Percentiles rank a stretch among this genome's conserved stretches.
These are phyloP conservation scores for Solanum chiquidenum DNA, from an alignment of 257 asterid genomes.

Conservation along the genomic window DNA sequence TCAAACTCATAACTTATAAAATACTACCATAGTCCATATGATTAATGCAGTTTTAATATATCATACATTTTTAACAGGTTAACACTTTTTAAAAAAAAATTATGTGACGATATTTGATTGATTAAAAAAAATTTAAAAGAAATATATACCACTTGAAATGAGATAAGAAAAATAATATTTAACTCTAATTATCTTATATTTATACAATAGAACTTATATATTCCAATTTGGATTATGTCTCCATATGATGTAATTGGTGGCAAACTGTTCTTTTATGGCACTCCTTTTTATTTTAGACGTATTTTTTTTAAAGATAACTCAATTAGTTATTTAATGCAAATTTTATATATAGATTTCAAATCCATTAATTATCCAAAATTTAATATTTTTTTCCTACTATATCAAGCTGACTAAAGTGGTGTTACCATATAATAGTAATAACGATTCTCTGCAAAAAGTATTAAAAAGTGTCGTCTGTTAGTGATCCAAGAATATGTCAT, in stretches of 20 bases:
- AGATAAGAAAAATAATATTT: not conserved
- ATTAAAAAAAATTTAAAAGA: not conserved
- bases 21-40: not conserved
- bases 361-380: not conserved
- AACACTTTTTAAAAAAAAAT: not conserved
- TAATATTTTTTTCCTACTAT: not conserved
- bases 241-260: not conserved
- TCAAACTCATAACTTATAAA: too few species aligned
- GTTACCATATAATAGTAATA: not conserved
- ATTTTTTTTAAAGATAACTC: not conserved
- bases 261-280: not conserved
- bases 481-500: not conserved
- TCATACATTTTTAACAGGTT: not conserved
- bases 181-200: not conserved
- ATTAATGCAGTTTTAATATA: not conserved
- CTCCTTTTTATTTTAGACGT: not conserved
- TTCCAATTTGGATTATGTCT: not conserved
- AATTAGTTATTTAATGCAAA: not conserved
- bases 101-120: not conserved
- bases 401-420: not conserved
- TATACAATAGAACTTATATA: not conserved
- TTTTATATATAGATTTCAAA: not conserved
- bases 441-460: not conserved
- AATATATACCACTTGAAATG: not conserved
- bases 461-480: not conserved